Evolutionary conservation across 495 filamentous ascomycete genomes (phyloP), one percentile per base, ranked within the genome.

Genomic region (Aspergillus mulundensis): DNA sequence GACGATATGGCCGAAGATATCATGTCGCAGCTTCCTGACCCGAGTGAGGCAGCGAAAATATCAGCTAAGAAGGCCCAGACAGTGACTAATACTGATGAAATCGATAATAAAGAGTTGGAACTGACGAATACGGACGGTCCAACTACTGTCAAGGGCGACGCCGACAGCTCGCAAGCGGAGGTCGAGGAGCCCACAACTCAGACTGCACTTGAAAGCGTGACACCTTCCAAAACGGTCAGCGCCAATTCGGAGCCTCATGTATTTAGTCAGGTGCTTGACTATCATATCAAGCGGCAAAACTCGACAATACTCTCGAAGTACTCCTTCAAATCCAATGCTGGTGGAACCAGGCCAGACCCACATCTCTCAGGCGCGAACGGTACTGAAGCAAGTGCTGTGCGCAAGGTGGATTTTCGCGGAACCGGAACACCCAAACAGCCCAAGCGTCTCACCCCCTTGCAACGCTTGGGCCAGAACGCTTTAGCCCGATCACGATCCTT

Each of bases 1-100:
- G 87, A 90, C 60, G 86, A 88, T 56, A 76, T 82, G 1, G 72
- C 83, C 18, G 84, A 85, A 54, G 84, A 85, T 39, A 81, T 81
- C 20, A 79, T 84, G 73, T 75, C 79, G 7, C 72, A 76, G 53
- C 59, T 83, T 45, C 67, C 76, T 18, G 76, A 82, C 53, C 70
- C 75, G 38, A 54, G 54, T 1, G 59, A 72, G 11, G 40, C 51
- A 25, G 11, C 43, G 18, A 47, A 66, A 23, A 66, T 67, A 42
- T 41, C 60, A n/a, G 66, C 66, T 20, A 70, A 70, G 58, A 39
- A 52, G n/a, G 64, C 60, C 51, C 42, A 75, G 7, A 24, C 20
- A 20, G 5, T 39, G 28, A 42, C 10, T 32, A n/a, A 49, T 5
- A 7, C 19, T 12, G 23, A 19, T 36, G 54, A 53, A 50, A 21